Conservation (phyloP, 2,329 filamentous ascomycete species). For the Aureobasidium vineae region DNA sequence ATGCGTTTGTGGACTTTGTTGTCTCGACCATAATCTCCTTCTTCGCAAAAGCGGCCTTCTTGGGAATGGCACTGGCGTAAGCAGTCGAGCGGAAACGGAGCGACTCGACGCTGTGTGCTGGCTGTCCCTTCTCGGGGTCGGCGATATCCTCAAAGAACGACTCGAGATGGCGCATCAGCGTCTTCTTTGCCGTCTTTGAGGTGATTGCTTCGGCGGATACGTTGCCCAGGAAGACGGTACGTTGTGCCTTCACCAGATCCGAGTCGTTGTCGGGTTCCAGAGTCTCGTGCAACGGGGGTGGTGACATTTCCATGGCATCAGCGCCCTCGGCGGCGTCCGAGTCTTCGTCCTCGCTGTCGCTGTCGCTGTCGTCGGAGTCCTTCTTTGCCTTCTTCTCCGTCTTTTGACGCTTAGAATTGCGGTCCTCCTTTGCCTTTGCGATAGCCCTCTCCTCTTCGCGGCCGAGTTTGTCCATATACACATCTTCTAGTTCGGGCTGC, state of each 20-base stretch:
- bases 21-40: conserved; percentile 88
- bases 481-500: conserved; percentile 30
- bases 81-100: conserved; percentile 92
- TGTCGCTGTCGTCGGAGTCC: conserved; percentile 32
- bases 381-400: conserved; percentile 32
- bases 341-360: conserved; percentile 34
- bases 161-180: conserved; percentile 71
- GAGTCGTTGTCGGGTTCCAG: conserved; percentile 43
- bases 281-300: conserved; percentile 57
- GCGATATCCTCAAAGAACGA: conserved; percentile 64
- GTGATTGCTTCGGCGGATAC: conserved; percentile 80
- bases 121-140: conserved; percentile 44
- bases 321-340: conserved; percentile 42
- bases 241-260: conserved; percentile 79
- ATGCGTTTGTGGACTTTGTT: conserved; percentile 90
- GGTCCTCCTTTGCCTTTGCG: conserved; percentile 21
- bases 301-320: conserved; percentile 51
- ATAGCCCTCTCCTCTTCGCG: conserved; percentile 43
- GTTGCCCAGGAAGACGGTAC: conserved; percentile 92
- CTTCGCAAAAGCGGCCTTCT: conserved; percentile 91
- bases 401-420: conserved; percentile 23
- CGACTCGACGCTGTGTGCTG: conserved; percentile 74
- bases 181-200: conserved; percentile 76
- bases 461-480: conserved; percentile 64
- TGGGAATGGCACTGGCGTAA: conserved; percentile 77